Evolutionary conservation across 2,329 filamentous ascomycete species (phyloP), one percentile per base, ranked within the genome.

Genomic region (Aspergillus flavus): DNA sequence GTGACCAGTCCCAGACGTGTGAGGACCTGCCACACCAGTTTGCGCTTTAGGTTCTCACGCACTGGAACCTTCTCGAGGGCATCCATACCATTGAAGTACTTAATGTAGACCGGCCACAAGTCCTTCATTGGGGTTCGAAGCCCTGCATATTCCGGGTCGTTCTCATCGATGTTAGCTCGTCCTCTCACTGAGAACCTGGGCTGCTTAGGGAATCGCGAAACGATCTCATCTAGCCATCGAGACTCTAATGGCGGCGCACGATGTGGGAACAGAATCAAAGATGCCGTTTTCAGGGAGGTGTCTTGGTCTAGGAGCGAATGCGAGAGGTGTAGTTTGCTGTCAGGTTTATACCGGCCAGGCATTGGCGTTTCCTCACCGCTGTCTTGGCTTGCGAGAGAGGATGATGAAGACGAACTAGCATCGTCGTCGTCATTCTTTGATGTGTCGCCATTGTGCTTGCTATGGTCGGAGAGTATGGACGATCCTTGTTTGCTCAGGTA

Each of bases 41-140:
- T 96, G 61, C 93, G 84, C 81, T 95, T 96, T 80, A 96, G 85
- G 6, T 91, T 91, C 79, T 97, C 93, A 61, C 90, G 86, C n/a
- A 95, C 81, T 1, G 91, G 87, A 68, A 99, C 91, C 70, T 94
- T 89, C 80, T 99, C 95, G 64, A 98, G 83, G 2, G 94, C 89
- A 73, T 91, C 89, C 61, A 85, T 86, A 1, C 95, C 95, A 75
- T 98, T 94, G 70, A 98, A 92, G 77, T 97, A 95, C 76, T 91
- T 92, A 71, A 89, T 85, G 70, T 97, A 88, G 52, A 85, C 82
- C 2, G 87, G 86, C 91, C 93, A 96, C 55, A 86, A 85, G 61
- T 87, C 85, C 48, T 86, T 83, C 16, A 91, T 69, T 1, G 74
- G 68, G 11, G 66, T 71, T 32, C 71, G 69, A 12, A 70, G 66